These are phyloP conservation scores for Aspergillus sp. DNA, from an alignment of 2,329 filamentous ascomycete species.

Conservation along the genomic window DNA sequence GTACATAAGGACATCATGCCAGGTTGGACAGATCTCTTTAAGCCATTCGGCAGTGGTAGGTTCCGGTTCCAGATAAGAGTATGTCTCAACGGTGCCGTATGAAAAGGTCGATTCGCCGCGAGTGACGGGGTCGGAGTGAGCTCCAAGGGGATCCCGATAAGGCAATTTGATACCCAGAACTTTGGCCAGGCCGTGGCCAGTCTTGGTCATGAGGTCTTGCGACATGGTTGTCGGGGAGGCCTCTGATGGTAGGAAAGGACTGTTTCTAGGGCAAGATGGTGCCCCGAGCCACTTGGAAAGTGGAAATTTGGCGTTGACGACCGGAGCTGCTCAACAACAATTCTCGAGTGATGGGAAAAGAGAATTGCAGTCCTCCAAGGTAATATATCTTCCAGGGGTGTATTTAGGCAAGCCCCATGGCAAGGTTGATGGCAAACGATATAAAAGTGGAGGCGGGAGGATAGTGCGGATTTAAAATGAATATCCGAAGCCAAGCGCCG, in stretches of 20 bases:
- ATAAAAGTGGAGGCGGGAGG: conserved; percentile 10
- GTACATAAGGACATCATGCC: conserved; percentile 61
- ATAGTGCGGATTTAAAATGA: conserved; percentile 19
- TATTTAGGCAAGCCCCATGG: conserved; percentile 13
- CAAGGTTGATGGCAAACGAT: conserved; percentile 13
- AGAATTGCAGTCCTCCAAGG: background rate
- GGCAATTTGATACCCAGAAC: conserved; percentile 79
- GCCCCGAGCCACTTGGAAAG: conserved; percentile 2
- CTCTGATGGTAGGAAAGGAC: background rate
- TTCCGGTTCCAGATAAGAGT: conserved; percentile 80
- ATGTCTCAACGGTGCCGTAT: conserved; percentile 69
- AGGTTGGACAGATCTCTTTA: conserved; percentile 61
- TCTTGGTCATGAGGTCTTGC: conserved; percentile 50
- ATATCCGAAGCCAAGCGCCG: conserved; percentile 21
- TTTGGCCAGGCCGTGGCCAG: conserved; percentile 75
- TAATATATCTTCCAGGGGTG: conserved; percentile 2
- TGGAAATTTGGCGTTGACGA: background rate
- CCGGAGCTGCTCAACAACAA: background rate
- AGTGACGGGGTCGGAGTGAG: conserved; percentile 63
- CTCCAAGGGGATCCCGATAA: conserved; percentile 59
- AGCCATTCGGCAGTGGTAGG: conserved; percentile 77
- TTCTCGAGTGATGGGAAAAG: background rate
- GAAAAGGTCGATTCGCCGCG: conserved; percentile 80
- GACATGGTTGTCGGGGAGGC: conserved; percentile 32
- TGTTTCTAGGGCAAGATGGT: background rate